Evolutionary conservation across 192 early-diverging fungal genomes (phyloP).

Genomic region (Chytriomyces confervae): DNA sequence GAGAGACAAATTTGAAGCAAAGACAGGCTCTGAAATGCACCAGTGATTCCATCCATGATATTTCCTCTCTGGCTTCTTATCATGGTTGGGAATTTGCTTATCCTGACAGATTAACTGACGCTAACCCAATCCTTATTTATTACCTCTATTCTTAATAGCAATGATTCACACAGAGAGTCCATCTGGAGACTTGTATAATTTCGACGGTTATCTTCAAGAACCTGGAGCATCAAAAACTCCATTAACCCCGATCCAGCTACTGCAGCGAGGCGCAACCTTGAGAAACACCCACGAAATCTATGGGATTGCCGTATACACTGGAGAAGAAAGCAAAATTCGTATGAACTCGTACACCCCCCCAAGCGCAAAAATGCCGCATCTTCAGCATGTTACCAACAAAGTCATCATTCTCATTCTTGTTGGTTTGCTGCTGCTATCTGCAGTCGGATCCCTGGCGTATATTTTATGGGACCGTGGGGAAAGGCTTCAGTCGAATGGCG

Average conservation of each 20-base stretch:
- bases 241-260: conserved; percentile 55
- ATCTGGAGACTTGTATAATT: conserved; percentile 79
- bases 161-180: conserved; percentile 73
- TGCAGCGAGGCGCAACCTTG: conserved; percentile 84
- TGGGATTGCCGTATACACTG: conserved; percentile 85
- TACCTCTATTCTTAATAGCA: conserved; percentile 30
- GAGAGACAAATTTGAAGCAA: conserved; percentile 88
- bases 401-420: conserved; percentile 80
- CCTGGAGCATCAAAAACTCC: conserved; percentile 62
- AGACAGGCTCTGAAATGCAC: conserved; percentile 63
- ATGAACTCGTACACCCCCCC: conserved; percentile 88
- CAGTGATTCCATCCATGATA: conserved; percentile 51
- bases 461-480: conserved; percentile 38
- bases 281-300: conserved; percentile 88
- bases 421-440: conserved; percentile 3
- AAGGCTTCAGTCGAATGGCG: background rate
- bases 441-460: conserved; percentile 36
- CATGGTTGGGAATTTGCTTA: conserved; percentile 4
- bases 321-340: conserved; percentile 89
- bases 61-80: conserved; percentile 54
- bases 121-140: background rate
- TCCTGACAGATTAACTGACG: too few species aligned
- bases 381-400: conserved; percentile 87
- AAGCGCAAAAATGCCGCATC: conserved; percentile 76
- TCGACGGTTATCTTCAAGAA: conserved; percentile 71